Base-by-base conservation (phyloP, 805 yeast genomes). In the Schizosaccharomyces osmophilus region DNA sequence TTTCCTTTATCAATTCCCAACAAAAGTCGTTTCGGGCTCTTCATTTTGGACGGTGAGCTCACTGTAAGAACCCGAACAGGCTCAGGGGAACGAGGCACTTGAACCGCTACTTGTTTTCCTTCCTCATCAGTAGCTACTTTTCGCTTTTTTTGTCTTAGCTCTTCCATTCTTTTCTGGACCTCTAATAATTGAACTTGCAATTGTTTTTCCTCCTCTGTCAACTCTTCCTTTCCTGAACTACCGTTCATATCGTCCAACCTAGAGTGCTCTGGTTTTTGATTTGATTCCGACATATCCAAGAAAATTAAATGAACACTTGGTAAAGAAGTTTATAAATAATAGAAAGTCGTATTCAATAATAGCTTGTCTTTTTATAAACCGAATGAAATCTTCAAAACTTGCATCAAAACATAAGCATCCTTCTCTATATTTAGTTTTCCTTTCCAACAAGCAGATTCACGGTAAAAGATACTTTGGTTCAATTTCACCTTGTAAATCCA, bases 1-100 rank as follows among this genome's bases (percentile, higher is more conserved):
- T 61, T 36, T 5, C 65, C 65, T 11, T 62, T 64, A 59, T 67
- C 69, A 29, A 68, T 63, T 2, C 69, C 69, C 8, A 67, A 63
- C 4, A 29, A 45, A 11, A 63, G 57, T 19, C 70, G 61, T 11
- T 66, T 64, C 1, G 68, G 68, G 32, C 42, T 36, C 13, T 51
- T 48, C 13, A 26, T 43, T 24, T 29, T 42, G 22, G 39, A n/a
- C 1, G 60, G 48, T n/a, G 43, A 57, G 48, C 42, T 26, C 45
- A 57, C 60, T 31, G 31, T 26, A 22, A 57, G 24, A 9, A 57
- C 60, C 19, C 60, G 60, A 45, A 45, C 51, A 17, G 31, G 29
- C 13, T 22, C 45, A 26, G 31, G 29, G 36, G 60, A 39, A 1
- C 60, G 22, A 19, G 60, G 60, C 32, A 41, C 60, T 36, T 57